These are phyloP conservation scores for Pythium scleroteichum DNA, from an alignment of 352 stramenopile genomes.

Conservation along the genomic window DNA sequence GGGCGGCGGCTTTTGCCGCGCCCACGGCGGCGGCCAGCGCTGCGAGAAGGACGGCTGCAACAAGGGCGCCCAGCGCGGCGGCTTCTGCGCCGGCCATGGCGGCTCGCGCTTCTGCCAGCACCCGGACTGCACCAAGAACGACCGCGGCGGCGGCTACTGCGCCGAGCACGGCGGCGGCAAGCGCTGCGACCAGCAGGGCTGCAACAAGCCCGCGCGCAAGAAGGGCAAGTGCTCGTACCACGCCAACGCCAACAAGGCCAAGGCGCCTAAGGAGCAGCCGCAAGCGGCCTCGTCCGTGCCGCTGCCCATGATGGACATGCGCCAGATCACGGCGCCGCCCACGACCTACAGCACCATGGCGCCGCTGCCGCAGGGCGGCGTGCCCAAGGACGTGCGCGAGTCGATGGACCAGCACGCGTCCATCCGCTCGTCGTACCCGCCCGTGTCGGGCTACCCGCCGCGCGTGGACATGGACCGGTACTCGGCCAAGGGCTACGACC, in stretches of 20 bases:
- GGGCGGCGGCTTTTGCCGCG: constrained; percentile 82
- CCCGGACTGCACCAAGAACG: constrained; percentile 88
- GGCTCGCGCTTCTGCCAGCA: constrained; percentile 80
- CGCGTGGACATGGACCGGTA: constrained; percentile 73
- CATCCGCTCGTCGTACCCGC: constrained; percentile 38
- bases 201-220: constrained; percentile 83
- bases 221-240: constrained; percentile 89
- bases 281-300: constrained; percentile 11
- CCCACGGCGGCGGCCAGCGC: constrained; percentile 79
- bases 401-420: constrained; percentile 41
- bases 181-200: constrained; percentile 71
- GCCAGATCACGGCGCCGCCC: constrained; percentile 70
- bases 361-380: constrained; percentile 38
- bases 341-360: constrained; percentile 40
- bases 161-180: constrained; percentile 85
- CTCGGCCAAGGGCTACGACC: constrained; percentile 59
- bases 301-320: constrained; percentile 83
- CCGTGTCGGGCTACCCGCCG: constrained; percentile 38
- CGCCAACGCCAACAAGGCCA: constrained; percentile 73
- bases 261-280: constrained; percentile 52
- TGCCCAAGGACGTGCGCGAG: constrained; percentile 40
- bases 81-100: constrained; percentile 83
- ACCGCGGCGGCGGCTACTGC: constrained; percentile 84
- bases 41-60: constrained; percentile 85
- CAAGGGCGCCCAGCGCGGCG: constrained; percentile 78